Percentiles rank a stretch among this genome's conserved stretches.
phyloP scores from a whole-genome alignment of 1,139 yeast genomes.

The Barnettozyma hawaiiensis region DNA sequence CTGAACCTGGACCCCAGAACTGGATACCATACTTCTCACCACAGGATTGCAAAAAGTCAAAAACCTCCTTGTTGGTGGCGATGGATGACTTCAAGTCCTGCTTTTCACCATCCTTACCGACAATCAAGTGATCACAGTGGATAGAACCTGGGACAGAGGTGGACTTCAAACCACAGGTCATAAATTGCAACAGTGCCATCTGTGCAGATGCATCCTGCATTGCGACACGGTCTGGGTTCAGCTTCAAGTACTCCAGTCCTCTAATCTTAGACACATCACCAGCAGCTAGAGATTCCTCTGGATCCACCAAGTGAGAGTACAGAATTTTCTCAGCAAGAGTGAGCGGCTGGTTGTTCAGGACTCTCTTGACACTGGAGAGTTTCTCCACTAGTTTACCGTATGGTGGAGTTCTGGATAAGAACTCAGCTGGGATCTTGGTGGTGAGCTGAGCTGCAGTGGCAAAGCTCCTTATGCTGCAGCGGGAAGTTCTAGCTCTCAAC shows the following conservation, averaged over 20 bases:
- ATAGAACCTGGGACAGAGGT: slow-evolving; percentile 93
- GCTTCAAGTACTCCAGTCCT: slow-evolving; percentile 80
- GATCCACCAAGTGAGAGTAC: slow-evolving; percentile 83
- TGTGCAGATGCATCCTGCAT: slow-evolving; percentile 99
- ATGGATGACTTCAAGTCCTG: slow-evolving; percentile 69
- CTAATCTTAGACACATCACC: slow-evolving; percentile 56
- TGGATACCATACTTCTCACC: slow-evolving; percentile 92
- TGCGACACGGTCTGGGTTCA: slow-evolving; percentile 96
- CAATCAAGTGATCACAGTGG: slow-evolving; percentile 96
- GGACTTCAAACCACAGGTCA: slow-evolving; percentile 85
- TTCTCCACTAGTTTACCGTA: slow-evolving; percentile 68
- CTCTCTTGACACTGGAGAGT: slow-evolving; percentile 53
- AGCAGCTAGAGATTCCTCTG: slow-evolving; percentile 65
- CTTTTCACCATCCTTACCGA: slow-evolving; percentile 88
- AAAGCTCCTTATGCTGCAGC: slow-evolving; percentile 16
- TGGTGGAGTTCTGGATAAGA: slow-evolving; percentile 74
- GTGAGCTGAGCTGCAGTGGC: slow-evolving; percentile 22
- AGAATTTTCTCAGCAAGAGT: slow-evolving; percentile 92
- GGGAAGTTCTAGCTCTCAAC: slow-evolving; percentile 3
- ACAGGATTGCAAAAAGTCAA: slow-evolving; percentile 85
- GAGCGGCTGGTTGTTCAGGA: slow-evolving; percentile 66
- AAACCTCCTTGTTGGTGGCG: slow-evolving; percentile 86
- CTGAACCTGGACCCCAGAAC: slow-evolving; percentile 99
- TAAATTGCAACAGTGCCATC: slow-evolving; percentile 92
- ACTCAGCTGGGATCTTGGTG: slow-evolving; percentile 50